Base-by-base conservation (phyloP, 352 stramenopile species). In the Globisporangium abappressorium region DNA sequence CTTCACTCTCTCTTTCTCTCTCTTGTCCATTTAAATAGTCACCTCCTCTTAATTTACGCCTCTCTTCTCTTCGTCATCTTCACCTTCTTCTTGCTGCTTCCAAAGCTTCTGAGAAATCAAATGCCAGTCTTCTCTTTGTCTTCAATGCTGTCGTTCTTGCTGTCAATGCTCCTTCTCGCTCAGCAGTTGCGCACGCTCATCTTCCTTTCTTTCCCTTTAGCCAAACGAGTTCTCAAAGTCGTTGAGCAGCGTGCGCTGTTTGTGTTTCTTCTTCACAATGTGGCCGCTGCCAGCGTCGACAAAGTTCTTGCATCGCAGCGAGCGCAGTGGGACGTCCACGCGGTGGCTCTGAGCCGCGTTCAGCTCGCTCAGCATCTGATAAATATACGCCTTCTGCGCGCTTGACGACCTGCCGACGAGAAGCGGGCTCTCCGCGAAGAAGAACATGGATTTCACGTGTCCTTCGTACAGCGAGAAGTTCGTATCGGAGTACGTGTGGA, bases 261-360 rank as follows among this genome's bases (percentile, higher is more conserved):
- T 70, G 33, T 68, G 53, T 49, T 85, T 85, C 69, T 85, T 88
- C 73, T 83, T 85, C 24, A 84, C 61, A 28, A 86, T 78, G 63
- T 82, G 79, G 5, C 80, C 76, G 3, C 79, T 69, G 24, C 80
- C 80, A 38, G 78, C 78, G 22, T 78, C 75, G 15, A 92, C 73
- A 62, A 91, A 92, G 67, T 91, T 83, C 62, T 89, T 86, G 68
- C 71, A 77, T 2, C 85, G 83, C 57, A 93, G 72, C 33, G 81
- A 77, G 5, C 83, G 82, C 53, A 93, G 74, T 36, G 80, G 65
- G 15, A 93, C 85, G 65, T 93, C 85, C 3, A 81, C 78, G 3
- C 43, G 49, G 47, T 80, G 65, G 11, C 80, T 80, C 30, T 79
- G 74, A 2, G 72, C 67, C 22, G 71, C 73, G 51, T 93, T 93